phyloP scores from a whole-genome alignment of 2,329 filamentous ascomycete species.

The Verticillium nonalfalfae region DNA sequence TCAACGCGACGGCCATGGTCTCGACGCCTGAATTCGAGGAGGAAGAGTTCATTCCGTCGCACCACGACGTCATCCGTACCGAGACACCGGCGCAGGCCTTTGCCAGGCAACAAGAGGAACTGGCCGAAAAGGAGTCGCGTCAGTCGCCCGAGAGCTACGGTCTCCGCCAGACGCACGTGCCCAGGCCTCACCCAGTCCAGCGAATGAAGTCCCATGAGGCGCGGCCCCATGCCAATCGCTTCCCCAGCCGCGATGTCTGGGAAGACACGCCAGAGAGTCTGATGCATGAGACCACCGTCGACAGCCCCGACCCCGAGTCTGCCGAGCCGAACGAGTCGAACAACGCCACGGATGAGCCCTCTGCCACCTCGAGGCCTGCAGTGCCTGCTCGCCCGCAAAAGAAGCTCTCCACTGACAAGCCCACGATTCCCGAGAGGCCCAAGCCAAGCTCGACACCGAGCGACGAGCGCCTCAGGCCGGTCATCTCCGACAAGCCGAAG shows the following conservation, averaged over 20 bases:
- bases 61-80: conserved; percentile 21
- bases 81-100: conserved; percentile 59
- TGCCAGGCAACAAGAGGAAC: conserved; percentile 57
- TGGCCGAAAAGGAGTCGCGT: conserved; percentile 50
- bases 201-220: conserved; percentile 27
- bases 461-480: conserved; percentile 35
- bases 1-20: conserved; percentile 74
- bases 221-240: conserved; percentile 60
- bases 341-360: conserved; percentile 17
- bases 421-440: conserved; percentile 43
- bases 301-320: conserved; percentile 43
- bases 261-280: conserved; percentile 86
- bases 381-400: conserved; percentile 49
- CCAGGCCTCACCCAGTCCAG: conserved; percentile 9
- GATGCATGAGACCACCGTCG: conserved; percentile 70
- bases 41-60: conserved; percentile 14
- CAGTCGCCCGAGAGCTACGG: conserved; percentile 37
- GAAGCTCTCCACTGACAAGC: conserved; percentile 34
- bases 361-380: conserved; percentile 44
- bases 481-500: conserved; percentile 48
- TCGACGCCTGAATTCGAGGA: conserved; percentile 61
- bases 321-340: conserved; percentile 35
- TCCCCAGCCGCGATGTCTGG: conserved; percentile 91
- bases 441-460: conserved; percentile 39
- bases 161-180: conserved; percentile 40